Evolutionary conservation across 2,329 filamentous ascomycete genomes (phyloP).

Genomic region (Stromatinia cepivora): DNA sequence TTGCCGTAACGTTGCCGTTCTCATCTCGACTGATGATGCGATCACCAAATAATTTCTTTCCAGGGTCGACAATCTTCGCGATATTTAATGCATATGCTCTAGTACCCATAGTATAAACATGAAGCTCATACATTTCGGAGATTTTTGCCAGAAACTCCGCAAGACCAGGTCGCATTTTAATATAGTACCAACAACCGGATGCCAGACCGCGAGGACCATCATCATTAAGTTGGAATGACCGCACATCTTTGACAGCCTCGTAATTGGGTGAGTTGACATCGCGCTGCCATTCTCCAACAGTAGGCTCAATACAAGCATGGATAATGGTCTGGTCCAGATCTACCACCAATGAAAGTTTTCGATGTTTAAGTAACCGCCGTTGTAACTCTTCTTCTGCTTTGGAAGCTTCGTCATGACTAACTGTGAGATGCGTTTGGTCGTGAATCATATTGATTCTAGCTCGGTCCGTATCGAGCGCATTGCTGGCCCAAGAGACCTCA

Average conservation of each 20-base stretch:
- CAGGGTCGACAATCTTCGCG: constrained; percentile 87
- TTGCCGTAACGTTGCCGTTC: constrained; percentile 88
- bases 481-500: constrained; percentile 79
- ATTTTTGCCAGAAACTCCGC: constrained; percentile 76
- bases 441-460: constrained; percentile 95
- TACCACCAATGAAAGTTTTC: constrained; percentile 90
- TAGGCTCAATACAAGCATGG: constrained; percentile 95
- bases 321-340: constrained; percentile 99
- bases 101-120: constrained; percentile 99
- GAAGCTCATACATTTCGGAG: constrained; percentile 83
- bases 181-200: constrained; percentile 90
- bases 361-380: constrained; percentile 72
- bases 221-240: constrained; percentile 84
- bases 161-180: constrained; percentile 91
- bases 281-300: constrained; percentile 90
- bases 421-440: constrained; percentile 81
- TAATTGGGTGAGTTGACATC: constrained; percentile 89
- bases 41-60: constrained; percentile 86
- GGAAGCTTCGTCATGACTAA: constrained; percentile 78
- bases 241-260: constrained; percentile 83
- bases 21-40: constrained; percentile 95
- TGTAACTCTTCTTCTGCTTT: constrained; percentile 85
- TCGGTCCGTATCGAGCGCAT: constrained; percentile 75
- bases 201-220: constrained; percentile 71
- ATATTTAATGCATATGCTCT: constrained; percentile 93